These are phyloP conservation scores for Phytomonas sp. DNA, from an alignment of 208 protist species.

Conservation along the genomic window DNA sequence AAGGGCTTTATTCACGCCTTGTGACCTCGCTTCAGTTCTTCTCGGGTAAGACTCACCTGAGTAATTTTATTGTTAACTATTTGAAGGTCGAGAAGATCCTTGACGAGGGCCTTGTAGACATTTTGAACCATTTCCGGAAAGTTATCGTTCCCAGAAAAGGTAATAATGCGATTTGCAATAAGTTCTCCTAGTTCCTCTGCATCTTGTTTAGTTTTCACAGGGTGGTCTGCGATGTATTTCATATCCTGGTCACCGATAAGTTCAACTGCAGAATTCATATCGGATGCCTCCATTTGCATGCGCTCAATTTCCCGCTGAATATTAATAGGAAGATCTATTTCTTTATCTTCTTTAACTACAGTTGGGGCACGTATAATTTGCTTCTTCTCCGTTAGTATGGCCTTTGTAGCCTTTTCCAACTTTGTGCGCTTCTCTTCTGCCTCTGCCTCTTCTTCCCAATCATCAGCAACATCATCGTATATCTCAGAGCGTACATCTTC, in stretches of 20 bases:
- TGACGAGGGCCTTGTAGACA: slow-evolving; percentile 39
- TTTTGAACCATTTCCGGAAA: slow-evolving; percentile 40
- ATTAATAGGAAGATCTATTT: slow-evolving; percentile 39
- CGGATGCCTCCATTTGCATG: slow-evolving; percentile 50
- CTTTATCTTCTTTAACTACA: slow-evolving; percentile 26
- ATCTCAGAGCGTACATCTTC: slow-evolving; percentile 38
- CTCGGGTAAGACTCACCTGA: slow-evolving; percentile 31
- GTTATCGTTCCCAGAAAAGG: slow-evolving; percentile 23
- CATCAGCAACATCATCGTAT: slow-evolving; percentile 75
- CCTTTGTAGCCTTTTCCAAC: slow-evolving; percentile 35
- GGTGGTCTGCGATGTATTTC: slow-evolving; percentile 36
- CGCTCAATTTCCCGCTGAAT: slow-evolving; percentile 40
- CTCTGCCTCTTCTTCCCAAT: slow-evolving; percentile 74
- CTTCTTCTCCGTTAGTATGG: slow-evolving; percentile 50
- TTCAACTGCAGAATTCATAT: slow-evolving; percentile 24
- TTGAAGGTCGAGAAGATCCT: slow-evolving; percentile 29
- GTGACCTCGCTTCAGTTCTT: slow-evolving; percentile 35
- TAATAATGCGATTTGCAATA: slow-evolving; percentile 49
- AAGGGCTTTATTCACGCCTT: slow-evolving; percentile 24
- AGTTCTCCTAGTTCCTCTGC: slow-evolving; percentile 30
- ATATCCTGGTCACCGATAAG: slow-evolving; percentile 21
- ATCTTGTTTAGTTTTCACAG: slow-evolving; percentile 24
- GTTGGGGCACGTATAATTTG: slow-evolving; percentile 41
- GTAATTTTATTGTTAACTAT: slow-evolving; percentile 34
- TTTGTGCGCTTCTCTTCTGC: slow-evolving; percentile 50